A percentile compares a stretch with the other conserved stretches of the same genome.
Conservation (phyloP, 108 stramenopile genomes). For the Hondaea fermentalgiana region DNA sequence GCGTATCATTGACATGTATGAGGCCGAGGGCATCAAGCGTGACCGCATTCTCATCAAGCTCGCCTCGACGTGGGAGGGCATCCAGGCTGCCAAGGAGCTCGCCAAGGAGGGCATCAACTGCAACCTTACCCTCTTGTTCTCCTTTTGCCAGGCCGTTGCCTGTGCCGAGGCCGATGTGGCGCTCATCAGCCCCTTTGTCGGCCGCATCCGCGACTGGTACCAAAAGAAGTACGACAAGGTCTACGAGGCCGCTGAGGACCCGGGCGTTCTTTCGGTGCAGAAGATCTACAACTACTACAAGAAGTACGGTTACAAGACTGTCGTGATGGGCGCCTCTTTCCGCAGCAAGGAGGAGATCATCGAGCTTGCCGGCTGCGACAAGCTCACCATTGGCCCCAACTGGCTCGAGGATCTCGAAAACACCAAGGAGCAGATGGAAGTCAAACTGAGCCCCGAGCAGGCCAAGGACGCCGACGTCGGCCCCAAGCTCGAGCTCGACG, state of each 20-base stretch:
- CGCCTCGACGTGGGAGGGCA: slow-evolving; percentile 97
- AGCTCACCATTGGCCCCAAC: slow-evolving; percentile 54
- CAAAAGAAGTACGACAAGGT: slow-evolving; percentile 57
- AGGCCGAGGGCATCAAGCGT: slow-evolving; percentile 61
- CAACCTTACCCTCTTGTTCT: slow-evolving; percentile 90
- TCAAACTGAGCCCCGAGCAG: slow-evolving; percentile 32
- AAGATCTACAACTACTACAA: slow-evolving; percentile 92
- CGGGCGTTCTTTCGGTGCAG: slow-evolving; percentile 72
- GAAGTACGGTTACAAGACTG: slow-evolving; percentile 82
- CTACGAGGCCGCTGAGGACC: slow-evolving; percentile 68
- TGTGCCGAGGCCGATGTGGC: slow-evolving; percentile 84
- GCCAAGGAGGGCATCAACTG: slow-evolving; percentile 85
- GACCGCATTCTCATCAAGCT: slow-evolving; percentile 87
- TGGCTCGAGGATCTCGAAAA: slow-evolving; percentile 57
- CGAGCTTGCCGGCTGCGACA: slow-evolving; percentile 51
- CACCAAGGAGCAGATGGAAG: slow-evolving; percentile 47
- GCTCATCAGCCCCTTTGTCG: slow-evolving; percentile 92
- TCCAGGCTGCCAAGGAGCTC: slow-evolving; percentile 77
- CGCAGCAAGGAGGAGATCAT: slow-evolving; percentile 58
- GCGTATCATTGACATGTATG: slow-evolving; percentile 81
- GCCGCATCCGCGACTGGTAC: slow-evolving; percentile 93
- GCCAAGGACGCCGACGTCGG: slow-evolving; percentile 74
- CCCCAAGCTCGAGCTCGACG: slow-evolving; percentile 59
- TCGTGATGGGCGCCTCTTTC: slow-evolving; percentile 95
- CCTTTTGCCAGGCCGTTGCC: slow-evolving; percentile 83